phyloP scores from a whole-genome alignment of 2,329 filamentous ascomycete species.

The Colletotrichum tanaceti region DNA sequence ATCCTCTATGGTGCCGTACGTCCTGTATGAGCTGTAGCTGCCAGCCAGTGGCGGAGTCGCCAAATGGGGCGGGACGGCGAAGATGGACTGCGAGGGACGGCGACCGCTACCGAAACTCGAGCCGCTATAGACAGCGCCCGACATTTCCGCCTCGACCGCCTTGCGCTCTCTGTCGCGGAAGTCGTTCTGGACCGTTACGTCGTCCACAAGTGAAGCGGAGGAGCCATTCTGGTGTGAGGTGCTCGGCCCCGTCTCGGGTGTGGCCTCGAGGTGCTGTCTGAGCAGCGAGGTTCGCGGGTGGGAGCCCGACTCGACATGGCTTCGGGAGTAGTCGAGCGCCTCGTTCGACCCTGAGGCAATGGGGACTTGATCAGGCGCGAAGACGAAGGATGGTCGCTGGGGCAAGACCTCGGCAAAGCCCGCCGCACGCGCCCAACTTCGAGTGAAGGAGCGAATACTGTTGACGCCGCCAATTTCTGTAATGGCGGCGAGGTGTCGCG shows the following conservation, averaged over 20 bases:
- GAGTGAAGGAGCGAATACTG: slow-evolving; percentile 92
- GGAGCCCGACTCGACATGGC: slow-evolving; percentile 52
- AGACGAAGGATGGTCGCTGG: slow-evolving; percentile 78
- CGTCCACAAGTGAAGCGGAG: slow-evolving; percentile 39
- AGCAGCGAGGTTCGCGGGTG: slow-evolving; percentile 59
- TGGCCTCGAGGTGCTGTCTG: slow-evolving; percentile 62
- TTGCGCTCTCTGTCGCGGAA: slow-evolving; percentile 62
- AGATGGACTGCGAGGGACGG: slow-evolving; percentile 59
- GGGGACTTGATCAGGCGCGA: slow-evolving; percentile 66
- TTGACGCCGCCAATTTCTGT: slow-evolving; percentile 89
- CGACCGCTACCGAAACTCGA: slow-evolving; percentile 46
- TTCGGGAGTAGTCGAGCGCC: slow-evolving; percentile 55
- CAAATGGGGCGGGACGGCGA: slow-evolving; percentile 69
- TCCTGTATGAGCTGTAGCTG: slow-evolving; percentile 71
- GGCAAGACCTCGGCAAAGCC: slow-evolving; percentile 90
- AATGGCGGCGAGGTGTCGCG: slow-evolving; percentile 66
- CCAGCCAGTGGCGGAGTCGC: slow-evolving; percentile 77
- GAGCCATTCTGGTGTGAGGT: slow-evolving; percentile 30
- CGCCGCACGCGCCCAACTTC: slow-evolving; percentile 91
- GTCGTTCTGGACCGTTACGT: slow-evolving; percentile 41
- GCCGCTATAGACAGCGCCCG: slow-evolving; percentile 48
- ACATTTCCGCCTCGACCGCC: slow-evolving; percentile 57
- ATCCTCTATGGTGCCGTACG: slow-evolving; percentile 66
- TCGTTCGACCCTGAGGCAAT: slow-evolving; percentile 51
- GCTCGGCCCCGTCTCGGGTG: slow-evolving; percentile 29